Conservation (phyloP, 2,329 filamentous ascomycete species). For the Colletotrichum cuscutae region DNA sequence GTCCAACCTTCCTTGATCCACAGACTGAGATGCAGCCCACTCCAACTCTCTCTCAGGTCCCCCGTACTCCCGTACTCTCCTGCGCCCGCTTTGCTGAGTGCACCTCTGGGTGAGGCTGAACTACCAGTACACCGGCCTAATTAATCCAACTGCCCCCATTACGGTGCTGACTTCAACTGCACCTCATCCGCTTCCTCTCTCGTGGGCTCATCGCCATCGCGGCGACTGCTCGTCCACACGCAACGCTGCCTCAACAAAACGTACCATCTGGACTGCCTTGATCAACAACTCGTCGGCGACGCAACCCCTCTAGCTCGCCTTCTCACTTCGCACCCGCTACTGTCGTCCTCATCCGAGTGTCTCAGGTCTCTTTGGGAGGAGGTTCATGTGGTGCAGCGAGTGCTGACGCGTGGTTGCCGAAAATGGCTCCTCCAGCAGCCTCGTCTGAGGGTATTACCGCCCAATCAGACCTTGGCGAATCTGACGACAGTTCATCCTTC, state of each 20-base stretch:
- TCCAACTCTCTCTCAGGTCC: neutral
- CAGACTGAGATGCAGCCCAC: neutral
- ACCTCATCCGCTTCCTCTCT: constrained; percentile 32
- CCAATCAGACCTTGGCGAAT: constrained; percentile 36
- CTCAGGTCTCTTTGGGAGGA: constrained; percentile 12
- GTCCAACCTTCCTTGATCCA: constrained; percentile 15
- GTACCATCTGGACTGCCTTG: neutral
- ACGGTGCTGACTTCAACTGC: constrained; percentile 20
- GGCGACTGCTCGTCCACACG: constrained; percentile 32
- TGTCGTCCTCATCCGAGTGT: constrained; percentile 28
- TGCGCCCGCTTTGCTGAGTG: neutral
- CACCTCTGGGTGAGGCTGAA: constrained; percentile 32
- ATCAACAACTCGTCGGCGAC: neutral
- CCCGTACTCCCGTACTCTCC: neutral
- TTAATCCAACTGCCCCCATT: constrained; percentile 35
- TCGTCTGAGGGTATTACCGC: constrained; percentile 35
- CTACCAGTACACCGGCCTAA: constrained; percentile 22
- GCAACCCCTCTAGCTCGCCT: constrained; percentile 7
- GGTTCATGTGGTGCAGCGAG: constrained; percentile 34
- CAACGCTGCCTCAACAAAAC: neutral
- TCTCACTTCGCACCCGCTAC: neutral
- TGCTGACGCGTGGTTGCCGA: constrained; percentile 36
- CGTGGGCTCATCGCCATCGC: constrained; percentile 35
- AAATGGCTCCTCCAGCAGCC: constrained; percentile 36
- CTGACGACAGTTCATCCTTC: constrained; percentile 25